Conservation (phyloP, 371 early-diverging fungal genomes). For the Rhizopus delemar region DNA sequence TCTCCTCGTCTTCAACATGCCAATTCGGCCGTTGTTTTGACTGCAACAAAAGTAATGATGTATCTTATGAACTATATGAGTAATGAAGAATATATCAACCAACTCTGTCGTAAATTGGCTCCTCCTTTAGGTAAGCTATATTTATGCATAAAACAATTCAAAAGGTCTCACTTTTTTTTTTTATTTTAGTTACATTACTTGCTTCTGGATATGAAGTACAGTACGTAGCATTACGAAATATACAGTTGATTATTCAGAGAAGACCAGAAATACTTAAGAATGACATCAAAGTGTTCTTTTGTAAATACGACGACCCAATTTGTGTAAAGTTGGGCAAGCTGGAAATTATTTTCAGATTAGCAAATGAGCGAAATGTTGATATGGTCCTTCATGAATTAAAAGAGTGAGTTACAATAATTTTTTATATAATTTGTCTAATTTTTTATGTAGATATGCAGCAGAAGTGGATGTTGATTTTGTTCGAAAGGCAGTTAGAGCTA, state of each 20-base stretch:
- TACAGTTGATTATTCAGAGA: constrained; percentile 82
- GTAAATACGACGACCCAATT: constrained; percentile 95
- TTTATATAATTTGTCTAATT: not conserved
- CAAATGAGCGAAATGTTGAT: constrained; percentile 77
- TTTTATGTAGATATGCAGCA: constrained; percentile 69
- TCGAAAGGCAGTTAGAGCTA: constrained; percentile 88
- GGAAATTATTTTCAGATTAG: constrained; percentile 84
- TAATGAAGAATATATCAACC: constrained; percentile 68
- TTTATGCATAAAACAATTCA: not conserved
- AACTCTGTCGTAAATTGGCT: constrained; percentile 79
- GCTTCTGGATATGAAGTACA: constrained; percentile 91
- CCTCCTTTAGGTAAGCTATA: constrained; percentile 80
- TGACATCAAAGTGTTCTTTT: constrained; percentile 92
- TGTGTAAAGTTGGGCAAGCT: constrained; percentile 95
- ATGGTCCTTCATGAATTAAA: constrained; percentile 86
- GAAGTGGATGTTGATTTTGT: constrained; percentile 97
- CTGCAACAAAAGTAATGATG: constrained; percentile 85
- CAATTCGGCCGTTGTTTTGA: constrained; percentile 93
- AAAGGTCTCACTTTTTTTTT: not conserved
- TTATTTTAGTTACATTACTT: constrained; percentile 74
- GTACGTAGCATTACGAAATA: constrained; percentile 91
- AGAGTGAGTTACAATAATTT: constrained; percentile 63
- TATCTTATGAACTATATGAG: constrained; percentile 89
- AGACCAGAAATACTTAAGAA: constrained; percentile 79
- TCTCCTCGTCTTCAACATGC: constrained; percentile 94